Conservation (phyloP, 305 asterid species). For the Fraxinus paxiana region DNA sequence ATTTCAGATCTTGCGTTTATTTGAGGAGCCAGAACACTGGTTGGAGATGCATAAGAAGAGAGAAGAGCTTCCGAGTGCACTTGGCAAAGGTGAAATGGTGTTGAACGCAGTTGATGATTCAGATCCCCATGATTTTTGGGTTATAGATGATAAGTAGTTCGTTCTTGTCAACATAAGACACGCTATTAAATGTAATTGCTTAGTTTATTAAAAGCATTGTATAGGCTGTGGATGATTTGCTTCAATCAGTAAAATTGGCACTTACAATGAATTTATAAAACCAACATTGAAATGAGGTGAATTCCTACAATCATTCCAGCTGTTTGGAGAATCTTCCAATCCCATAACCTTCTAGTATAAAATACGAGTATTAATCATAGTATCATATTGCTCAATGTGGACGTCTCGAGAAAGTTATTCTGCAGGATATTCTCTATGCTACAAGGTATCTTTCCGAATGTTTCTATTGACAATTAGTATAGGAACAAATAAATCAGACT, state of each 20-base stretch:
- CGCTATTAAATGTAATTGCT: not conserved
- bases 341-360: not conserved
- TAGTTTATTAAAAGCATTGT: not conserved
- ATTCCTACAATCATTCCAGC: not conserved
- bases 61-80: conserved; percentile 32
- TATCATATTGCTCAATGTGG: not conserved
- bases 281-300: not conserved
- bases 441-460: not conserved
- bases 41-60: conserved; percentile 44
- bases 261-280: not conserved
- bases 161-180: not conserved
- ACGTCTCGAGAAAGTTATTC: not conserved
- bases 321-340: not conserved
- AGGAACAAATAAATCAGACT: not conserved
- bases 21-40: conserved; percentile 50
- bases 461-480: not conserved
- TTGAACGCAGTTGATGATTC: conserved; percentile 29
- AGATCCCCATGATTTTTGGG: conserved; percentile 24
- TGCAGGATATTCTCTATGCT: not conserved
- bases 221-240: not conserved
- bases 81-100: conserved; percentile 32
- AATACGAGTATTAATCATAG: not conserved
- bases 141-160: conserved; percentile 28
- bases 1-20: conserved; percentile 50
- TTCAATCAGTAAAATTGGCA: not conserved